Evolutionary conservation across 2,329 filamentous ascomycete species (phyloP).

Genomic region (Phaeosphaeriaceae sp.): DNA sequence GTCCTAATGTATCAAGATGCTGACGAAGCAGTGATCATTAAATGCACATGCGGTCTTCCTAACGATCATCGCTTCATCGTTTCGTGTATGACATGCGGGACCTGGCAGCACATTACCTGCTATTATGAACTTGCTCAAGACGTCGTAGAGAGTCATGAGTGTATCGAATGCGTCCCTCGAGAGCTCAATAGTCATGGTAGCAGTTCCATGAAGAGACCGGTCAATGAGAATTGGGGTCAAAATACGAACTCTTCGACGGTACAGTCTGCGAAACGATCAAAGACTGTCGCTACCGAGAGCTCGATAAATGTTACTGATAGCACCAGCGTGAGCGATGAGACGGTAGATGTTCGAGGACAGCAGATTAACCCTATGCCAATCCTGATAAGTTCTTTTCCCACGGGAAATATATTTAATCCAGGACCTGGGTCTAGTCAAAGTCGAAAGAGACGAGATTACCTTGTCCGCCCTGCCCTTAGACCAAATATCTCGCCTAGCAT

Average conservation of each 20-base stretch:
- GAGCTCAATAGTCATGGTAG: not conserved
- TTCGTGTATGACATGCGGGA: slow-evolving; percentile 6
- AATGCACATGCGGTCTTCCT: slow-evolving; percentile 3
- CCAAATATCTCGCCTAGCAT: too few relatives aligned
- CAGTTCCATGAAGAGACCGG: not conserved
- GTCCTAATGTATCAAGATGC: not conserved
- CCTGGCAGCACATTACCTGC: slow-evolving; percentile 9
- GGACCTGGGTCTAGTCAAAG: too few relatives aligned
- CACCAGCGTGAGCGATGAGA: not conserved
- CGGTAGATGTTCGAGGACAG: too few relatives aligned
- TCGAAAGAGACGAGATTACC: too few relatives aligned
- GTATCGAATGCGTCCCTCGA: not conserved
- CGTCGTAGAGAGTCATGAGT: slow-evolving; percentile 8
- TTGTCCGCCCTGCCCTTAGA: too few relatives aligned
- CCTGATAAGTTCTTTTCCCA: too few relatives aligned
- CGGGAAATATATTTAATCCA: too few relatives aligned
- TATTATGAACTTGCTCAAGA: slow-evolving; percentile 7
- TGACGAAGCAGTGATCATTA: not conserved
- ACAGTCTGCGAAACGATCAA: not conserved
- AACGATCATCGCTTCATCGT: slow-evolving; percentile 8
- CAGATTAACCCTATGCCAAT: too few relatives aligned
- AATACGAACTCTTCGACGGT: not conserved
- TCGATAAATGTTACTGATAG: not conserved
- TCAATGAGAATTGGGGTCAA: not conserved
- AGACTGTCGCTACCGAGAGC: not conserved